Conservation (phyloP, 208 protist species). For the Trypanosoma melophagium region DNA sequence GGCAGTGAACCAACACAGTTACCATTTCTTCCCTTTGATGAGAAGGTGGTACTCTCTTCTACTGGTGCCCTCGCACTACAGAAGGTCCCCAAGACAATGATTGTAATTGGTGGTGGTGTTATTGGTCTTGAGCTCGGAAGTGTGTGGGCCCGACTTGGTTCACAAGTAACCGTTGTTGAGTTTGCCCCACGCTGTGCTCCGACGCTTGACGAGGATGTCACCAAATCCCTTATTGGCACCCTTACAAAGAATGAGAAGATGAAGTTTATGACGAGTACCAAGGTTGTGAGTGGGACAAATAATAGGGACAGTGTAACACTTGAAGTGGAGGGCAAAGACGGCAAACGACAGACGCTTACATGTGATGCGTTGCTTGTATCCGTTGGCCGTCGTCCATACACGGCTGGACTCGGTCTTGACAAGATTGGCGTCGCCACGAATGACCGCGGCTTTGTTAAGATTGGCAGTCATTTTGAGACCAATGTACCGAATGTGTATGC, state of each 20-base stretch:
- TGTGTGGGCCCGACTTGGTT: constrained; percentile 97
- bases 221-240: constrained; percentile 70
- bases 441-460: constrained; percentile 91
- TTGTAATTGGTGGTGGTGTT: constrained; percentile 99
- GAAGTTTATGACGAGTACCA: constrained; percentile 90
- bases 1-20: constrained; percentile 96
- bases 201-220: constrained; percentile 83
- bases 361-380: constrained; percentile 95
- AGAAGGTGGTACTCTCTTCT: constrained; percentile 97
- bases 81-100: constrained; percentile 96
- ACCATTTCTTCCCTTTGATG: constrained; percentile 96
- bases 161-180: constrained; percentile 99
- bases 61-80: constrained; percentile 96
- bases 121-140: constrained; percentile 99
- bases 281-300: constrained; percentile 81
- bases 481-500: constrained; percentile 96
- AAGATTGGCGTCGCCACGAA: constrained; percentile 92
- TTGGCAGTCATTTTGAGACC: constrained; percentile 95
- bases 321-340: constrained; percentile 90
- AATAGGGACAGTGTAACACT: constrained; percentile 76
- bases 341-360: constrained; percentile 79
- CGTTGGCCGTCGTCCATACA: constrained; percentile 96
- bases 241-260: constrained; percentile 91
- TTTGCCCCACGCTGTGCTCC: constrained; percentile 93
- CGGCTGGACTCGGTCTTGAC: constrained; percentile 92